Conservation (phyloP, 805 yeast species). For the Ogataea nonfermentans region DNA sequence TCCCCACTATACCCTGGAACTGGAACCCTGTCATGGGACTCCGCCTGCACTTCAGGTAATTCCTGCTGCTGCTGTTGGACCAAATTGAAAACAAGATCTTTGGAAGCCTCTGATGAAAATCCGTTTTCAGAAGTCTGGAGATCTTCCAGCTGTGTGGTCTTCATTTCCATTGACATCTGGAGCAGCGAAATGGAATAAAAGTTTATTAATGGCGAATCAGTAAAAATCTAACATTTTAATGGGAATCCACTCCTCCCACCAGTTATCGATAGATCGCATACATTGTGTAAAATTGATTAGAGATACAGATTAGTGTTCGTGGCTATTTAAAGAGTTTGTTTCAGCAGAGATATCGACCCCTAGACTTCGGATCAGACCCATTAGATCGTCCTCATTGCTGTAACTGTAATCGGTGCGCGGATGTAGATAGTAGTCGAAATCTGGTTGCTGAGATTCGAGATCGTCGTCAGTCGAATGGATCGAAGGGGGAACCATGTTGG, state of each 20-base stretch:
- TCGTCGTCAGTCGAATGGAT: constrained; percentile 35
- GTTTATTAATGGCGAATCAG: constrained; percentile 8
- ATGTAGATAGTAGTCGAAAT: constrained; percentile 4
- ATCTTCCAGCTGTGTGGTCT: constrained; percentile 14
- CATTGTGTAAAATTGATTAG: too few relatives aligned
- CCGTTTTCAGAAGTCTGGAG: constrained; percentile 8
- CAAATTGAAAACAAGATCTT: constrained; percentile 10
- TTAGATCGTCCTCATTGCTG: constrained; percentile 29
- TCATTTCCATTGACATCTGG: constrained; percentile 14
- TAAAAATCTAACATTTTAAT: not conserved
- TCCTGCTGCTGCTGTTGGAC: constrained; percentile 14
- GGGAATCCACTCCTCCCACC: constrained; percentile 9
- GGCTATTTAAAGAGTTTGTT: constrained; percentile 2
- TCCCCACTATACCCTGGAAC: constrained; percentile 21
- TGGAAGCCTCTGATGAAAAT: constrained; percentile 7
- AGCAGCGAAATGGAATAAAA: constrained; percentile 2
- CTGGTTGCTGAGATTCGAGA: constrained; percentile 3
- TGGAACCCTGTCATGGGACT: constrained; percentile 10
- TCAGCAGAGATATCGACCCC: constrained; percentile 9
- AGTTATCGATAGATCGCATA: too few relatives aligned
- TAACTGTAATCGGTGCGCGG: constrained; percentile 22
- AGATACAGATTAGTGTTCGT: not conserved
- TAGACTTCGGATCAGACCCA: constrained; percentile 27
- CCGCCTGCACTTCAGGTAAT: constrained; percentile 7
- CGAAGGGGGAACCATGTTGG: constrained; percentile 40